Conservation (phyloP, 768 basidiomycete genomes). For the Lactifluus piperatus region DNA sequence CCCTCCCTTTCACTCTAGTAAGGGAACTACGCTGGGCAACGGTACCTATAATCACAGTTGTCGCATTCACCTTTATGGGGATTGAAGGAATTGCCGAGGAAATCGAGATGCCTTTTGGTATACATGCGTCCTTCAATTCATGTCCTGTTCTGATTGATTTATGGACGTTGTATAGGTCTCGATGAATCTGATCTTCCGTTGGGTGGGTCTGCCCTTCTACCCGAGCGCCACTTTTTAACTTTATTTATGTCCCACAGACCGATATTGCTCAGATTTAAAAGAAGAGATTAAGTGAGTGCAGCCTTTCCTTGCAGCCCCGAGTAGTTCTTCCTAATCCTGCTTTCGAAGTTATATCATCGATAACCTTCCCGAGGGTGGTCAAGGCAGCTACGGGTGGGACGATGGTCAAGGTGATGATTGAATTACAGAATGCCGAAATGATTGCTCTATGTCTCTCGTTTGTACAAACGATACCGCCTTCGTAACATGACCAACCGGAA, state of each 20-base stretch:
- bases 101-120: conserved; percentile 93
- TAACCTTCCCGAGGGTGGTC: conserved; percentile 63
- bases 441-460: neutral
- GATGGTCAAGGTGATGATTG: conserved; percentile 79
- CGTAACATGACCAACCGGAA: neutral
- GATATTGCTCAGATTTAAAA: conserved; percentile 77
- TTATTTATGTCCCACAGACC: conserved; percentile 40
- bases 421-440: conserved; percentile 16
- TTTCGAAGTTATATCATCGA: conserved; percentile 54
- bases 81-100: conserved; percentile 94
- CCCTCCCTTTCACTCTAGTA: conserved; percentile 81
- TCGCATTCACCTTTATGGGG: conserved; percentile 88
- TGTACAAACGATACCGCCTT: neutral
- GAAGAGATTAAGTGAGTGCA: conserved; percentile 71
- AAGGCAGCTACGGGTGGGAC: conserved; percentile 63
- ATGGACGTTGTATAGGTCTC: neutral
- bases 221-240: neutral
- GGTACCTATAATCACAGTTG: conserved; percentile 77
- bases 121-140: conserved; percentile 17
- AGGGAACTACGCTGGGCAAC: conserved; percentile 77
- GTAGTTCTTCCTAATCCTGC: conserved; percentile 9
- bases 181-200: conserved; percentile 68
- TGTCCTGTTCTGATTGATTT: neutral
- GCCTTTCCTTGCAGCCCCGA: neutral
- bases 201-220: conserved; percentile 34